Conservation (phyloP, 2,329 filamentous ascomycete species). For the Pseudogymnoascus sp. region DNA sequence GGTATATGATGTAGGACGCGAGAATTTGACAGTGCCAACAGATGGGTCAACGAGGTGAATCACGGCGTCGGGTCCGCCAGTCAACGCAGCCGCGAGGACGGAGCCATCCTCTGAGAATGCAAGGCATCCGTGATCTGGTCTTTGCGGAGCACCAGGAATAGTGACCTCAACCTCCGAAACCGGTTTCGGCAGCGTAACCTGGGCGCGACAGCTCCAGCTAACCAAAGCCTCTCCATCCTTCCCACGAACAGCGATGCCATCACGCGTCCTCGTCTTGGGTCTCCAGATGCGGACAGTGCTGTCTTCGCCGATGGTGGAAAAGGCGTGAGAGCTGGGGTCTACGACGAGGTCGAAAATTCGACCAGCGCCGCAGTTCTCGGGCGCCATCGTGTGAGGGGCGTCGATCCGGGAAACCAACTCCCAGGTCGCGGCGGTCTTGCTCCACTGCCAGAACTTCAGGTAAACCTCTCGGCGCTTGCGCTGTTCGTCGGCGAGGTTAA, state of each 20-base stretch:
- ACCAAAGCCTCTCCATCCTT: slow-evolving; percentile 52
- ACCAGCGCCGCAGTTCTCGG: slow-evolving; percentile 42
- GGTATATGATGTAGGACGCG: slow-evolving; percentile 60
- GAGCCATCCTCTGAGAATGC: slow-evolving; percentile 81
- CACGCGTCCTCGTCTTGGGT: slow-evolving; percentile 60
- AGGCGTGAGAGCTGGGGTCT: slow-evolving; percentile 61
- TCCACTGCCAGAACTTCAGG: slow-evolving; percentile 83
- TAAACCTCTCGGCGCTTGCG: slow-evolving; percentile 62
- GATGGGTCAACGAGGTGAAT: slow-evolving; percentile 71
- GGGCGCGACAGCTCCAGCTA: slow-evolving; percentile 66
- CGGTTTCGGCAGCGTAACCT: slow-evolving; percentile 41
- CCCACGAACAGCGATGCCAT: slow-evolving; percentile 59
- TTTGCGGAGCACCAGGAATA: slow-evolving; percentile 28
- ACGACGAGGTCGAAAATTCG: slow-evolving; percentile 66
- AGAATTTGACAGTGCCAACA: slow-evolving; percentile 58
- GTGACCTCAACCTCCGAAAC: slow-evolving; percentile 31
- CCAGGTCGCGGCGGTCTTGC: slow-evolving; percentile 51
- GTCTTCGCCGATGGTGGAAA: slow-evolving; percentile 81
- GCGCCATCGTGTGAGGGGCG: slow-evolving; percentile 61
- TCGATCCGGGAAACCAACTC: slow-evolving; percentile 78
- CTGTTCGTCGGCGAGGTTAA: slow-evolving; percentile 39
- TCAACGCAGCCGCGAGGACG: slow-evolving; percentile 63
- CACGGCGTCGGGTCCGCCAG: slow-evolving; percentile 47
- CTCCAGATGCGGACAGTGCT: slow-evolving; percentile 73
- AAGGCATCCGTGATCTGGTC: slow-evolving; percentile 50